Conservation (phyloP, 345 rosid species). For the Ailanthus altissimus region DNA sequence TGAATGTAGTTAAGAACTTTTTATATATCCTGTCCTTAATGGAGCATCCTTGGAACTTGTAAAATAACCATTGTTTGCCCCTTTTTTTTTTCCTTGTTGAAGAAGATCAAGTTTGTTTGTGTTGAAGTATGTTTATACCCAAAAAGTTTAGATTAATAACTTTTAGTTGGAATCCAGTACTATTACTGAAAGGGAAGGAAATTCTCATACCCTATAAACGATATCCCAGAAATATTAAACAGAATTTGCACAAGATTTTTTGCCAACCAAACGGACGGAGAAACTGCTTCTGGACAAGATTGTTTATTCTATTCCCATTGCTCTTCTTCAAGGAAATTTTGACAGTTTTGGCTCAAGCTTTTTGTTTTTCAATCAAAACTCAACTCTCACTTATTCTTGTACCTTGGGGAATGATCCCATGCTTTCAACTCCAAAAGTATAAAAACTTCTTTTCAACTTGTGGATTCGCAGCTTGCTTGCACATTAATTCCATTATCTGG, state of each 20-base stretch:
- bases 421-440: too few relatives aligned
- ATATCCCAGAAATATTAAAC: neutral
- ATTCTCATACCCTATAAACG: neutral
- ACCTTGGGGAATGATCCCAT: too few relatives aligned
- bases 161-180: neutral
- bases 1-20: neutral
- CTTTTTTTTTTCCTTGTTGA: neutral
- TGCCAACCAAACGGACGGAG: too few relatives aligned
- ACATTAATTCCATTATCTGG: too few relatives aligned
- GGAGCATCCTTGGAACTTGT: constrained; percentile 9
- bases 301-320: too few relatives aligned
- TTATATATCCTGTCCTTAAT: neutral
- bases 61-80: neutral
- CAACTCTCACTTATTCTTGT: too few relatives aligned
- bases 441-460: too few relatives aligned
- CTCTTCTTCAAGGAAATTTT: too few relatives aligned
- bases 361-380: too few relatives aligned
- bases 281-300: too few relatives aligned
- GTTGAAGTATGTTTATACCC: neutral
- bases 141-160: neutral
- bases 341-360: too few relatives aligned
- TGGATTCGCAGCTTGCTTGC: too few relatives aligned
- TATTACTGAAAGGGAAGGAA: neutral
- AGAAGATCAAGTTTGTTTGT: neutral
- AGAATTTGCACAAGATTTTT: neutral